Base-by-base conservation (phyloP, 1,139 yeast species). In the Blastobotrys illinoisensis region DNA sequence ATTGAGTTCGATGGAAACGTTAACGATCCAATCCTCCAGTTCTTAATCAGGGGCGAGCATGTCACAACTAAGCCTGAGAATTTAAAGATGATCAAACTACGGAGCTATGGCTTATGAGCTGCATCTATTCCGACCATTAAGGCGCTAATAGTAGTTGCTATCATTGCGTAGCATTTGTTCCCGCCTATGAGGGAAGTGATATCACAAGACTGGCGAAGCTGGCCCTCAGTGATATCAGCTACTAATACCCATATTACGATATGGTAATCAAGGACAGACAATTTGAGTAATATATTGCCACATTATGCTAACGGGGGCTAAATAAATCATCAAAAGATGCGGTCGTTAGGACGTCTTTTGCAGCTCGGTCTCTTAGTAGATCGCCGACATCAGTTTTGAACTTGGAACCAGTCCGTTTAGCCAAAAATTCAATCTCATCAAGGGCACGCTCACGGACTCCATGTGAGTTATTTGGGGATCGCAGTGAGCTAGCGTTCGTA, bases 41-140 rank as follows among this genome's bases (percentile, higher is more conserved):
- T 62, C 49, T 46, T 62, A 28, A 53, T 62, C 18, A 48, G 54
- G 13, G 63, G 64, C 3, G 63, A 61, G 45, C 52, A 62, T 18
- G 56, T 59, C 3, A 60, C 60, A 0, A 47, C 47, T 20, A 52
- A 55, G 16, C 57, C 55, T 5, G 54, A 53, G 4, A 61, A 59
- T 44, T 48, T 59, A 9, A 23, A 53, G 2, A 50, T 26, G 24
- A 54, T 62, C 26, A 53, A 55, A 28, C 54, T 62, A 24, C 54
- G 65, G 14, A 62, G 59, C 24, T 62, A 60, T 46, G 65, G 65
- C 18, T 54, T 45, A 44, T 48, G 46, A 48, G 18, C n/a, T n/a
- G n/a, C n/a, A n/a, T n/a, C n/a, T n/a, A n/a, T n/a, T n/a, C n/a
- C n/a, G n/a, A n/a, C n/a, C n/a, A n/a, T n/a, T n/a, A n/a, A n/a